A percentile compares a stretch with the other conserved stretches of the same genome.
Evolutionary conservation across 2,329 filamentous ascomycete genomes (phyloP).

Genomic region (Aspergillus calidoustus): DNA sequence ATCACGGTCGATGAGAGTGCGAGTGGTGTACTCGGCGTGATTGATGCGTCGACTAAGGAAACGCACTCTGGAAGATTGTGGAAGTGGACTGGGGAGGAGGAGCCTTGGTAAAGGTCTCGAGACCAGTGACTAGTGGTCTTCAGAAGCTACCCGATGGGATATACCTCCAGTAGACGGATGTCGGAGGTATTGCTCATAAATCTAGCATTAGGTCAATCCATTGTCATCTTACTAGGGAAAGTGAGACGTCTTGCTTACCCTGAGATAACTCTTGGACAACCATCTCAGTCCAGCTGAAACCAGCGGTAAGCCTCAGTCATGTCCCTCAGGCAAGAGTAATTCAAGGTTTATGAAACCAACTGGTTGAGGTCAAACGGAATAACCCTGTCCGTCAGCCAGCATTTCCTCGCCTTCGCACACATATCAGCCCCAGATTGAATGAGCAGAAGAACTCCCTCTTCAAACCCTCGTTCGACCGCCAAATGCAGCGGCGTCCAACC

Average conservation of each 20-base stretch:
- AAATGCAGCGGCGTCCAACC: conserved; percentile 33
- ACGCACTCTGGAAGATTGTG: conserved; percentile 27
- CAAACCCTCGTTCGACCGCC: conserved; percentile 27
- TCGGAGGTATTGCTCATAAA: not conserved
- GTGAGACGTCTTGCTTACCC: not conserved
- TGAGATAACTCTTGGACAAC: not conserved
- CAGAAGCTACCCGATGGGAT: not conserved
- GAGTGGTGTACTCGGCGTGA: conserved; percentile 23
- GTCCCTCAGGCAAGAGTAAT: not conserved
- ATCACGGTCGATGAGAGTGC: conserved; percentile 29
- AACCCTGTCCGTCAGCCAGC: not conserved
- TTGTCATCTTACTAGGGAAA: not conserved
- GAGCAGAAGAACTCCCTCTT: conserved; percentile 27
- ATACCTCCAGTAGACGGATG: not conserved
- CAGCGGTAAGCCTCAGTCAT: not conserved
- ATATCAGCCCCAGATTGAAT: conserved; percentile 30
- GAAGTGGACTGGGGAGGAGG: conserved; percentile 24
- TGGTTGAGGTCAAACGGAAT: conserved; percentile 6
- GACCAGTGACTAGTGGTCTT: not conserved
- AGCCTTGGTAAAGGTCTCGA: conserved; percentile 25
- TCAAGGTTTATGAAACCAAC: not conserved
- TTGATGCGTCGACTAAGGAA: conserved; percentile 20
- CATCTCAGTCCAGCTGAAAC: not conserved
- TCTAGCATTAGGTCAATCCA: not conserved
- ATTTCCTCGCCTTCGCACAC: conserved; percentile 18